Evolutionary conservation across 768 basidiomycete genomes (phyloP).

Genomic region (Trametes gibbosa): DNA sequence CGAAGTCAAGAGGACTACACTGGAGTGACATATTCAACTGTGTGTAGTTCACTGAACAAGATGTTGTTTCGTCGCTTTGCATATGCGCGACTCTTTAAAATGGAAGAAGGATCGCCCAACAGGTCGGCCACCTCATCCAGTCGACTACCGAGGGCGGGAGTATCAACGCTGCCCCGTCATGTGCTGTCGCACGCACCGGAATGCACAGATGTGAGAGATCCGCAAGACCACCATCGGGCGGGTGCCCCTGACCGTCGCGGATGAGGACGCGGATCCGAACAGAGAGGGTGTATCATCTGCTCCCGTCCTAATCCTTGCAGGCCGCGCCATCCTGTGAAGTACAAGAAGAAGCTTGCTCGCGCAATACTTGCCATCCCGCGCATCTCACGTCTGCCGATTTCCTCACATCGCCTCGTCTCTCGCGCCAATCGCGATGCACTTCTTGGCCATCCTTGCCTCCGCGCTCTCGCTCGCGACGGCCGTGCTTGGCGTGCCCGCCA

Average conservation of each 20-base stretch:
- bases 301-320: not conserved
- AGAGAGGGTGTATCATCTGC: not conserved
- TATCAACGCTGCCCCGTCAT: not conserved
- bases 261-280: not conserved
- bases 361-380: not conserved
- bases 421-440: conserved; percentile 6
- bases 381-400: not conserved
- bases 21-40: no score
- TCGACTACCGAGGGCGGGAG: not conserved
- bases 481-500: conserved; percentile 3
- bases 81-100: no score
- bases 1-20: no score
- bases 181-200: not conserved
- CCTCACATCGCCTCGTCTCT: not conserved
- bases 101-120: no score
- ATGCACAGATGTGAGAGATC: not conserved
- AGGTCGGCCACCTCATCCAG: no score
- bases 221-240: not conserved
- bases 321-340: no score
- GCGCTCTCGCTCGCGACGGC: conserved; percentile 14
- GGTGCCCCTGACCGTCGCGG: conserved; percentile 1
- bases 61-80: no score
- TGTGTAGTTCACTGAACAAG: no score
- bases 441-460: conserved; percentile 12
- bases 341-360: not conserved